A percentile compares a stretch with the other conserved stretches of the same genome.
These are phyloP conservation scores for Fraxinus xanthoxyloides DNA, from an alignment of 305 asterid genomes.

Conservation along the genomic window DNA sequence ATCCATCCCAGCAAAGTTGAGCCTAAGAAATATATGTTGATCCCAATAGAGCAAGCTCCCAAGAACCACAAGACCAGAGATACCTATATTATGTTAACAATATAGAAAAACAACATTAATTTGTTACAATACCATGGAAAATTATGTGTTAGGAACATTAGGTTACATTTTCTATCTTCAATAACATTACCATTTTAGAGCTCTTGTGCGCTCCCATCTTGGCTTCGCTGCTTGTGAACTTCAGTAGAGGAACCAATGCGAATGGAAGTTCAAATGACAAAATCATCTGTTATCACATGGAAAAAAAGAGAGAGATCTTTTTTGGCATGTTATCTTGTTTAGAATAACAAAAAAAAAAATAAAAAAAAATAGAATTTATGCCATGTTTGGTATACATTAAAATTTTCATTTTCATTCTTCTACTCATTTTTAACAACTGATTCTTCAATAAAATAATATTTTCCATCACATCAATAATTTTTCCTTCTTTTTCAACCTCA, in stretches of 20 bases:
- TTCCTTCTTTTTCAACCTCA: too few species aligned
- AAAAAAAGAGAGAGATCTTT: not conserved
- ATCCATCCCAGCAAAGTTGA: slow-evolving; percentile 25
- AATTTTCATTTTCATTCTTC: too few species aligned
- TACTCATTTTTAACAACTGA: too few species aligned
- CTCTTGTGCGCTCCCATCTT: slow-evolving; percentile 30
- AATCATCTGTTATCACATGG: slow-evolving; percentile 17
- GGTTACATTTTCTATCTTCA: not conserved
- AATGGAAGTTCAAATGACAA: slow-evolving; percentile 27
- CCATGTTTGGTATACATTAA: too few species aligned
- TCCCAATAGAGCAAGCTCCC: slow-evolving; percentile 31
- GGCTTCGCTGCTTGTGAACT: slow-evolving; percentile 24
- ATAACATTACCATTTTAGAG: slow-evolving; percentile 17
- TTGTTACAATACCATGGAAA: not conserved
- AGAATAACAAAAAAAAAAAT: not conserved
- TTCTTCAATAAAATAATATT: too few species aligned
- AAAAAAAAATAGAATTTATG: too few species aligned
- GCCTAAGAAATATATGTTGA: slow-evolving; percentile 29
- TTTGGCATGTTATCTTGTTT: not conserved
- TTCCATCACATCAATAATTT: too few species aligned
- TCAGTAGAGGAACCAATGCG: slow-evolving; percentile 25
- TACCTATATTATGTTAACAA: slow-evolving; percentile 12
- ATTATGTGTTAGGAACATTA: not conserved
- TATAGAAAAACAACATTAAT: not conserved
- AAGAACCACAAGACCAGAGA: slow-evolving; percentile 20